Evolutionary conservation across 208 protist genomes (phyloP).

Genomic region (Acanthamoeba culbertsoni): DNA sequence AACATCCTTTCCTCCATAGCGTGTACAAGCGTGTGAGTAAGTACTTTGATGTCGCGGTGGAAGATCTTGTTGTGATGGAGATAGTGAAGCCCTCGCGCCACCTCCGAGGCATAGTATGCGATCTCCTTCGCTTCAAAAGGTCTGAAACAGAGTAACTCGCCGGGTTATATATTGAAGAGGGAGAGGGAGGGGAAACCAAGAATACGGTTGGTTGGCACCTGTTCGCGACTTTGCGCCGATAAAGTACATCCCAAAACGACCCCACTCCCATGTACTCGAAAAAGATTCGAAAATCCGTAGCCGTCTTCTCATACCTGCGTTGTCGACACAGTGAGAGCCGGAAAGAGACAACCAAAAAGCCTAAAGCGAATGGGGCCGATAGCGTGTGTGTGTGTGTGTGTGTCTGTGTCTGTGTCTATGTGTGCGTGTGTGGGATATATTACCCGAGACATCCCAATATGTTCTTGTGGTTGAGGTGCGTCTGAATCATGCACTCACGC

Average conservation of each 20-base stretch:
- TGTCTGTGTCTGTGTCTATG: too few species aligned
- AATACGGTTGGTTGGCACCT: neutral
- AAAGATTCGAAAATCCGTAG: conserved; percentile 26
- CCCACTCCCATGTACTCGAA: conserved; percentile 44
- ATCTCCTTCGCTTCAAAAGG: conserved; percentile 3
- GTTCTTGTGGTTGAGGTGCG: conserved; percentile 36
- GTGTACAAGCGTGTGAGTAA: too few species aligned
- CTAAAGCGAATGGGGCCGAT: too few species aligned
- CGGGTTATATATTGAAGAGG: neutral
- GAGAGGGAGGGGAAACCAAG: neutral
- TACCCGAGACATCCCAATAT: neutral
- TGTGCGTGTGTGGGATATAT: too few species aligned
- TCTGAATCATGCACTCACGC: conserved; percentile 42
- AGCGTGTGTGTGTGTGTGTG: too few species aligned
- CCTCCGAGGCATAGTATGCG: conserved; percentile 2
- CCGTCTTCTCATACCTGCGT: neutral
- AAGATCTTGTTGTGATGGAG: conserved; percentile 42
- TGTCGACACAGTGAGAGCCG: neutral
- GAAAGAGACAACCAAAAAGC: too few species aligned
- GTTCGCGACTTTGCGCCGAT: neutral
- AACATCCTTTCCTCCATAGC: too few species aligned
- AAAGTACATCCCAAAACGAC: conserved; percentile 33
- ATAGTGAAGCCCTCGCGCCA: conserved; percentile 32
- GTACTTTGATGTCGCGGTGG: conserved; percentile 36
- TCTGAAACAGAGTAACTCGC: too few species aligned